Conservation (phyloP, 2,329 filamentous ascomycete genomes). For the Ophiostoma perfectum region DNA sequence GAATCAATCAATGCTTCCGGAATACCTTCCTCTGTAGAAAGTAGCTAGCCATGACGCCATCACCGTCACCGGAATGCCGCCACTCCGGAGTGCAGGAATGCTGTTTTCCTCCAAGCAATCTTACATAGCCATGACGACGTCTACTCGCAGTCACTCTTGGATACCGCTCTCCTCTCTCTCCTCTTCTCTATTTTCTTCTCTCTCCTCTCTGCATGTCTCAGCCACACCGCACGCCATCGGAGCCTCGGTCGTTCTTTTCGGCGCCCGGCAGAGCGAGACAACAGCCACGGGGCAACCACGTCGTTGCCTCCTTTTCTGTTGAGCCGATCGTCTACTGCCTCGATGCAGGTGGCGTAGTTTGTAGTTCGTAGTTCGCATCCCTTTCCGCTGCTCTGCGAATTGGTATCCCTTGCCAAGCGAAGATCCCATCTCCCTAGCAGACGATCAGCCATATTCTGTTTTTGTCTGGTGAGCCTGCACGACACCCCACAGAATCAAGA, state of each 20-base stretch:
- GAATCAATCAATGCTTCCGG: neutral
- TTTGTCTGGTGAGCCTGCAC: neutral
- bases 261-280: neutral
- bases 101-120: neutral
- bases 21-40: neutral
- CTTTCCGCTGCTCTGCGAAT: conserved; percentile 3
- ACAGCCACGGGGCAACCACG: neutral
- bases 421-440: neutral
- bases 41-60: neutral
- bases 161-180: neutral
- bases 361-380: too few relatives aligned
- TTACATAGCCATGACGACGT: neutral
- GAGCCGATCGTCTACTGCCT: neutral
- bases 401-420: conserved; percentile 7
- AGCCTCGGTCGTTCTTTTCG: conserved; percentile 5
- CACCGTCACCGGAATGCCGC: neutral
- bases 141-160: neutral
- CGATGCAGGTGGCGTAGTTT: too few relatives aligned
- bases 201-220: neutral
- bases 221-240: neutral
- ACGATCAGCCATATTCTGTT: neutral
- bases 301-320: neutral
- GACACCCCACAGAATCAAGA: neutral
- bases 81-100: neutral
- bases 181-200: neutral